Evolutionary conservation across 305 asterid genomes (phyloP), one percentile per base, ranked within the genome.

Genomic region (Solanum hybrid): DNA sequence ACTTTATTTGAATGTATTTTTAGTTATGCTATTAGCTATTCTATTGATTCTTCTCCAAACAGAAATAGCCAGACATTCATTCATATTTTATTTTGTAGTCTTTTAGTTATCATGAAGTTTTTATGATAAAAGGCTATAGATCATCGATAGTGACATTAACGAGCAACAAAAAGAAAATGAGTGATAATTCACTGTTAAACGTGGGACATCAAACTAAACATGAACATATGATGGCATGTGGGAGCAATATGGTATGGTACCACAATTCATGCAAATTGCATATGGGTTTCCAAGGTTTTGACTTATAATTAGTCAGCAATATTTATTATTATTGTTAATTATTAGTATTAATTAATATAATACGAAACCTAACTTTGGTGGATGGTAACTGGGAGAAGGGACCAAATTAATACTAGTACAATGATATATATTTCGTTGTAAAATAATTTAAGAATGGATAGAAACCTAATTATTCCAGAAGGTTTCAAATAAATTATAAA

Each of bases 141-240:
- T 14, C n/a, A 29, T 29, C 5, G n/a, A 29, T 75, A 17, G 17
- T 11, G 9, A 73, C 20, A 3, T 26, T 73, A 5, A 27, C 2
- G 0, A 87, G 10, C 15, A 36, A 29, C 27, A 36, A 70, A 26
- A 72, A 87, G 68, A 51, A n/a, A 73, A 37, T 27, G n/a, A 24
- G 7, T 73, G 89, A 20, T 20, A 61, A 26, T 88, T 88, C 22
- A 38, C 68, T 20, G n/a, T 39, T 45, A 41, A 39, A 73, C 13
- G 3, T 29, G 31, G 75, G 76, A 33, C 32, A 57, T n/a, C 22
- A 85, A 85, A 29, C 32, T 70, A 73, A 75, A 88, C 83, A 39
- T 88, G 41, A 75, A 27, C 86, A 88, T 88, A 88, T 88, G 76
- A 38, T 38, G 38, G 51, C 89, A 88, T 88, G 75, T 88, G 83